Evolutionary conservation across 1,284 basidiomycete genomes (phyloP).

Genomic region (Ceratobasidium sp.): DNA sequence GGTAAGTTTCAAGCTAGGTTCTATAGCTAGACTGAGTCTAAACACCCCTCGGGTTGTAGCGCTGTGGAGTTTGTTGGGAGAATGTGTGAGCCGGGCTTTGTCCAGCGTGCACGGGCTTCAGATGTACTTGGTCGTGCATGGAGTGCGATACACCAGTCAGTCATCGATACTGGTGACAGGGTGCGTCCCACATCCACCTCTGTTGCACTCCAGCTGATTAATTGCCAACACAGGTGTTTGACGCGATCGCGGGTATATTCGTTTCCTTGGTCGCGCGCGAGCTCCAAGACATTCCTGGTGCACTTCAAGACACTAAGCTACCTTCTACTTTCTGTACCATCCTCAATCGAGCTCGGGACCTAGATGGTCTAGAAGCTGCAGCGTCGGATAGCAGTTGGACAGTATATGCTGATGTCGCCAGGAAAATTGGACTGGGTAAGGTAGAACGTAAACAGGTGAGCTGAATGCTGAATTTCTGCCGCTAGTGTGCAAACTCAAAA

Average conservation of each 20-base stretch:
- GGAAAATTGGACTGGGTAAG: conserved; percentile 43
- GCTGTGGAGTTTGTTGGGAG: conserved; percentile 78
- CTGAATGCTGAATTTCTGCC: neutral
- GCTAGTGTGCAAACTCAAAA: conserved; percentile 19
- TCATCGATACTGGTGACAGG: conserved; percentile 52
- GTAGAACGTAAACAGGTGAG: conserved; percentile 43
- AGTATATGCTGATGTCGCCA: conserved; percentile 36
- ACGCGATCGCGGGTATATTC: conserved; percentile 68
- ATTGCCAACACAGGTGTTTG: conserved; percentile 60
- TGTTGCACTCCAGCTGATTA: neutral
- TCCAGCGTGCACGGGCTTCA: conserved; percentile 74
- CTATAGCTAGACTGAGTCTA: too few relatives aligned
- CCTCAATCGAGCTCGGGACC: conserved; percentile 24
- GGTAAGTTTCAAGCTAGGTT: conserved; percentile 56
- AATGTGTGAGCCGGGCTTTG: conserved; percentile 75
- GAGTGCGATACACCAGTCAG: conserved; percentile 68
- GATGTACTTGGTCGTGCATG: conserved; percentile 74
- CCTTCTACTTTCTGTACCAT: conserved; percentile 29
- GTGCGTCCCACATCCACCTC: neutral
- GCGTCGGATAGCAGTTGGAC: conserved; percentile 37
- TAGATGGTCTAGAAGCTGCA: conserved; percentile 41
- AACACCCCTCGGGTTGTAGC: conserved; percentile 54
- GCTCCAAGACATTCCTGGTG: conserved; percentile 61
- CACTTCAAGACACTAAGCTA: conserved; percentile 38
- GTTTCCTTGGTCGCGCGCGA: conserved; percentile 68